A percentile compares a stretch with the other conserved stretches of the same genome.
Conservation (phyloP, 768 basidiomycete species). For the Boletus reticuloceps region DNA sequence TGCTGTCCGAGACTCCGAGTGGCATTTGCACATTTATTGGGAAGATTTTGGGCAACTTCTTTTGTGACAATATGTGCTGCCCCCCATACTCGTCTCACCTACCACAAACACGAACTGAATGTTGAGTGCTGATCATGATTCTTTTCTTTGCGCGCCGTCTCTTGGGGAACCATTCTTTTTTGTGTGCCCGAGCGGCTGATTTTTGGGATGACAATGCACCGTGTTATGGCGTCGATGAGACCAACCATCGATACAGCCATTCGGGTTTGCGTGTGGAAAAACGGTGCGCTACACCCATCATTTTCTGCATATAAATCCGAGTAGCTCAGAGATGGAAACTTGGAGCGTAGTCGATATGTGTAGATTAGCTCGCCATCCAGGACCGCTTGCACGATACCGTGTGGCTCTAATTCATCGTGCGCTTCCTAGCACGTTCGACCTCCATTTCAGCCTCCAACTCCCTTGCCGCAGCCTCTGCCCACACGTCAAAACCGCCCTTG, state of each 20-base stretch:
- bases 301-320: no score
- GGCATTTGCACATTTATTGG: slow-evolving; percentile 74
- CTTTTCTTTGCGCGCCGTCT: slow-evolving; percentile 65
- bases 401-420: not conserved
- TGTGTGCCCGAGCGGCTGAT: slow-evolving; percentile 51
- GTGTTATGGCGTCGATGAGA: no score
- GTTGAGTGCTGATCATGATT: slow-evolving; percentile 53
- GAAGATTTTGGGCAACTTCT: slow-evolving; percentile 79
- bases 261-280: no score
- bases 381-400: no score
- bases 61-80: slow-evolving; percentile 79
- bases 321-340: no score
- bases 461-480: slow-evolving; percentile 49
- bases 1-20: no score
- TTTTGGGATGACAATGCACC: slow-evolving; percentile 34
- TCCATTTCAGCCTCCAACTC: slow-evolving; percentile 60
- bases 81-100: slow-evolving; percentile 84
- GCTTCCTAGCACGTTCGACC: slow-evolving; percentile 40
- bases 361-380: no score
- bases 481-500: slow-evolving; percentile 53
- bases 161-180: slow-evolving; percentile 67
- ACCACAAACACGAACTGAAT: slow-evolving; percentile 32
- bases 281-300: no score
- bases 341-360: no score
- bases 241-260: no score